Conservation (phyloP, 176 grass and related monocot genomes). For the Eragrostis nindensis region DNA sequence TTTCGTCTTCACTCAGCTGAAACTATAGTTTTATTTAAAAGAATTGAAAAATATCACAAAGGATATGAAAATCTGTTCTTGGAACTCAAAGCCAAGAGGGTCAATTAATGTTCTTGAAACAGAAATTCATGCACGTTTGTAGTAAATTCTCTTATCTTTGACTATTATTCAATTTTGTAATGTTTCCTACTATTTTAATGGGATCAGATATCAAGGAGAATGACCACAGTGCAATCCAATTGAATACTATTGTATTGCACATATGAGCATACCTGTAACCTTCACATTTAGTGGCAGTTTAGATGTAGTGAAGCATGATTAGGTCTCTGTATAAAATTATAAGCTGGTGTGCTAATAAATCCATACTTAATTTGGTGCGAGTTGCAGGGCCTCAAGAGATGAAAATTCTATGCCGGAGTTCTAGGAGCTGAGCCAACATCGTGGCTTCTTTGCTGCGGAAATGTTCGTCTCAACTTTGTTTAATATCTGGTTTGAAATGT, state of each 20-base stretch:
- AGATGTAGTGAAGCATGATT: not conserved
- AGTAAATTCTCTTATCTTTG: not conserved
- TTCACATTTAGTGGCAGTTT: not conserved
- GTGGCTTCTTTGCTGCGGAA: not conserved
- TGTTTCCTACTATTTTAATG: slow-evolving; percentile 16
- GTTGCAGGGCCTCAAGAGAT: slow-evolving; percentile 29
- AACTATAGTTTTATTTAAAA: slow-evolving; percentile 4
- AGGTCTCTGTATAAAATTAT: not conserved
- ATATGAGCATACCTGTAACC: not conserved
- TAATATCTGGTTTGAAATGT: slow-evolving; percentile 32
- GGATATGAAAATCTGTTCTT: slow-evolving; percentile 1
- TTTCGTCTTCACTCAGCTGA: not conserved
- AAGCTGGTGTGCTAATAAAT: slow-evolving; percentile 16
- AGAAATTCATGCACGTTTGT: not conserved
- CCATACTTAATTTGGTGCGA: slow-evolving; percentile 13
- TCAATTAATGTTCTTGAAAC: slow-evolving; percentile 1
- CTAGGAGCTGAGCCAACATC: not conserved
- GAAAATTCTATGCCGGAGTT: not conserved
- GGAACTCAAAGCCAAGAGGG: slow-evolving; percentile 8
- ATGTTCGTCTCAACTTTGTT: slow-evolving; percentile 19
- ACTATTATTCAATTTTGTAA: not conserved
- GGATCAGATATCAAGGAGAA: slow-evolving; percentile 15
- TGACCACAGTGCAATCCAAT: not conserved
- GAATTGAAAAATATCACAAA: not conserved
- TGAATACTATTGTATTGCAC: not conserved